Base-by-base conservation (phyloP, 2,329 filamentous ascomycete genomes). In the Colletotrichum kahawae region DNA sequence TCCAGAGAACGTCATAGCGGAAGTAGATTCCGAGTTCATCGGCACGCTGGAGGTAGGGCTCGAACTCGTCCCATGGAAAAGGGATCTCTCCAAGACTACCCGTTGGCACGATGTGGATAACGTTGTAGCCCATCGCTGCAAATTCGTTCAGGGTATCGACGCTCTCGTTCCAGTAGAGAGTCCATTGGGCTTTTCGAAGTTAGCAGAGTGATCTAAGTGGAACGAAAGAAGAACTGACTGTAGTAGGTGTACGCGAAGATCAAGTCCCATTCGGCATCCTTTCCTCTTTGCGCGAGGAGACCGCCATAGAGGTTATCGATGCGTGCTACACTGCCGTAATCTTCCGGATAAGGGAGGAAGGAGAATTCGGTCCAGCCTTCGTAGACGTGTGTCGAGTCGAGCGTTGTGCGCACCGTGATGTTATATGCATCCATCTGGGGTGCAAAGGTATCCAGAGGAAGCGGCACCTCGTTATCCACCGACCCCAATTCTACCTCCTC, bases 221-320 rank as follows among this genome's bases (percentile, higher is more conserved):
- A 54, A 6, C 0, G 7, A 60, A 34, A 86, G 88, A 74, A 85
- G 87, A 7, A 85, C 87, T 75, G 85, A 89, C 16, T 87, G 84
- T 33, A 89, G 77, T 62, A 88, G 87, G 88, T 21, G 63, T 78
- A 54, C 81, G 78, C 10, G 71, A 80, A 1, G 86, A 85, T 8
- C 79, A 80, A 10, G 79, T 74, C 67, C 83, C 87, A 64, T 81
- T 82, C 77, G 84, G 85, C 18, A 84, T 80, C 18, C 21, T 73
- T 72, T 14, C 73, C 73, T 4, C 73, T 29, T 36, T 75, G 73
- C 34, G 73, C 73, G 5, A 72, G 57, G 4, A 89, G 77, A 0
- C 85, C 85, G 21, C 88, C 87, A 36, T 84, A 82, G 12, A 88
- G 77, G 73, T 88, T 83, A 77, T 89, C 88, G 16, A 89, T 82